These are phyloP conservation scores for Lepiota brunneoincarnata DNA, from an alignment of 768 basidiomycete species.

Conservation along the genomic window DNA sequence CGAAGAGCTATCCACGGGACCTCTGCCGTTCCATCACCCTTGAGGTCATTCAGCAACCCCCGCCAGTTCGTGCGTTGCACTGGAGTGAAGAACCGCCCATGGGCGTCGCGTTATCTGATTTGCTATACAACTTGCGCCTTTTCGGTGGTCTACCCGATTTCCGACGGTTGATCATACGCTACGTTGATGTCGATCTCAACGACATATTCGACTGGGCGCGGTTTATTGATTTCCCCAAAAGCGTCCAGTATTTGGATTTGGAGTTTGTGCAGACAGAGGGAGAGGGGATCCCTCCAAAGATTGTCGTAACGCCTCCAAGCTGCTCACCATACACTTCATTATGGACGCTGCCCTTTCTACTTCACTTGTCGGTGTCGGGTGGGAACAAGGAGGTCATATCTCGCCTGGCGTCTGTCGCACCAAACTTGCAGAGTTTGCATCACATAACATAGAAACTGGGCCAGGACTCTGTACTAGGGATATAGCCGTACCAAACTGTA, in stretches of 20 bases:
- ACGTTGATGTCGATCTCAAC: slow-evolving; percentile 17
- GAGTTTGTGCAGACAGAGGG: slow-evolving; percentile 12
- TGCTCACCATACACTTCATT: neutral
- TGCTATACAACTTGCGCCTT: slow-evolving; percentile 18
- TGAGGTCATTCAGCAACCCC: slow-evolving; percentile 8
- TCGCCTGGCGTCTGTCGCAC: neutral
- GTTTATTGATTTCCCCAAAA: slow-evolving; percentile 19
- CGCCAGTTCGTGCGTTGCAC: neutral
- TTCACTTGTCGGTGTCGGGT: slow-evolving; percentile 9
- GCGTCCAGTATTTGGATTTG: slow-evolving; percentile 14
- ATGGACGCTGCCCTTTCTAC: slow-evolving; percentile 9
- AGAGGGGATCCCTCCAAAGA: neutral
- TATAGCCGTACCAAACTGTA: neutral
- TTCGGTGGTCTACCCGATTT: slow-evolving; percentile 18
- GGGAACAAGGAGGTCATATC: slow-evolving; percentile 8
- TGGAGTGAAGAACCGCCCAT: slow-evolving; percentile 12
- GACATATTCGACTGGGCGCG: slow-evolving; percentile 20
- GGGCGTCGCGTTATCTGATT: slow-evolving; percentile 16
- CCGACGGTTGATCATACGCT: slow-evolving; percentile 19
- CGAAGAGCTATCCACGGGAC: neutral
- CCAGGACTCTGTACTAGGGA: neutral
- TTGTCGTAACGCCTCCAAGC: slow-evolving; percentile 3
- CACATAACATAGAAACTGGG: neutral
- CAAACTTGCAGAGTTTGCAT: slow-evolving; percentile 1
- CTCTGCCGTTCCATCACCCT: slow-evolving; percentile 8